These are phyloP conservation scores for Penicillium waksmanii DNA, from an alignment of 495 filamentous ascomycete genomes.

Conservation along the genomic window DNA sequence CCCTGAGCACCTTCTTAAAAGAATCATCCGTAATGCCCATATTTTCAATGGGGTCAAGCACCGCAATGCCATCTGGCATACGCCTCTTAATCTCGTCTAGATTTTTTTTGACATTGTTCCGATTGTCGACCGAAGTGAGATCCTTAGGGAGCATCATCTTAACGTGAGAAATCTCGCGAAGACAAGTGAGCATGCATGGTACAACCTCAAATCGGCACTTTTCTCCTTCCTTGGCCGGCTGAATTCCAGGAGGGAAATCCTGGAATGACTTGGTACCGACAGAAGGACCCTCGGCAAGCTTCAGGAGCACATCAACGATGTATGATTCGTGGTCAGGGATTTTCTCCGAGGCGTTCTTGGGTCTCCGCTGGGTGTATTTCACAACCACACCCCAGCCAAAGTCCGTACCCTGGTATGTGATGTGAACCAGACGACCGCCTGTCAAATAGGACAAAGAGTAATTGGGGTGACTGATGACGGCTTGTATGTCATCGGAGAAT, in stretches of 20 bases:
- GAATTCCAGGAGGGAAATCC: conserved; percentile 65
- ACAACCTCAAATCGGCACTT: conserved; percentile 79
- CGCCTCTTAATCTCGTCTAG: conserved; percentile 77
- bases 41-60: conserved; percentile 90
- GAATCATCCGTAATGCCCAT: conserved; percentile 90
- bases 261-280: conserved; percentile 60
- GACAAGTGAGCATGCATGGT: conserved; percentile 80
- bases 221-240: conserved; percentile 66
- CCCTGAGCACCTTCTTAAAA: conserved; percentile 88
- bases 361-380: conserved; percentile 64
- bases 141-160: conserved; percentile 81
- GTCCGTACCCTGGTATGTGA: conserved; percentile 76
- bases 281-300: conserved; percentile 63
- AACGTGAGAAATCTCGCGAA: conserved; percentile 76
- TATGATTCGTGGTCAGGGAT: conserved; percentile 71
- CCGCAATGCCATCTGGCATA: conserved; percentile 89
- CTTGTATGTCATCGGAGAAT: conserved; percentile 82
- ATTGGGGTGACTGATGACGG: conserved; percentile 86
- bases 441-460: conserved; percentile 81
- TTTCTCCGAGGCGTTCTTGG: conserved; percentile 64
- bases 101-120: conserved; percentile 65
- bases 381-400: conserved; percentile 94
- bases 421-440: conserved; percentile 78
- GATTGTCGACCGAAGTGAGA: conserved; percentile 60
- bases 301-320: conserved; percentile 79